phyloP scores from a whole-genome alignment of 768 basidiomycete species.

The Cyclocybe aegerita region DNA sequence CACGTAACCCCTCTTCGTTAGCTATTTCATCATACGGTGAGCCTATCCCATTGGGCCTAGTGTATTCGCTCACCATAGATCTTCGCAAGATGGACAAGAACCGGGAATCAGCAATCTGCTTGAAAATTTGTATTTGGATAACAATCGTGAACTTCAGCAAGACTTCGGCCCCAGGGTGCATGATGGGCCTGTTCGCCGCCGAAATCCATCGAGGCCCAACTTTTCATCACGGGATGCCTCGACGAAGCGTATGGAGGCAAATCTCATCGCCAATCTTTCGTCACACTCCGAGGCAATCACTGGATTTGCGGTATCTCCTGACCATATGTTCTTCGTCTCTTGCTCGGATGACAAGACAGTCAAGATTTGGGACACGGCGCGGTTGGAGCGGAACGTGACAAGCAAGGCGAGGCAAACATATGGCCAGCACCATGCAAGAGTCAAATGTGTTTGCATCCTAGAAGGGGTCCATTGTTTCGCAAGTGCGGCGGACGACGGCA shows the following conservation, averaged over 20 bases:
- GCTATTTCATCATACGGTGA: slow-evolving; percentile 75
- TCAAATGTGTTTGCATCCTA: slow-evolving; percentile 73
- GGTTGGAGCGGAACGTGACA: slow-evolving; percentile 17
- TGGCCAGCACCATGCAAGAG: slow-evolving; percentile 56
- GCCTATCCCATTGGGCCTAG: slow-evolving; percentile 14
- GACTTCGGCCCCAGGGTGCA: slow-evolving; percentile 92
- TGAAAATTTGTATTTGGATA: slow-evolving; percentile 88
- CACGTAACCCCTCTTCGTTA: slow-evolving; percentile 50
- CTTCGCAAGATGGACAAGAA: slow-evolving; percentile 79
- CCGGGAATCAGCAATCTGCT: slow-evolving; percentile 85
- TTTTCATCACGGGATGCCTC: slow-evolving; percentile 66
- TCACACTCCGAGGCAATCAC: slow-evolving; percentile 83
- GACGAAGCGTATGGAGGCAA: slow-evolving; percentile 66
- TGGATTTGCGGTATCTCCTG: slow-evolving; percentile 83
- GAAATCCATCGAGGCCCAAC: slow-evolving; percentile 68
- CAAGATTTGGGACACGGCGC: slow-evolving; percentile 88
- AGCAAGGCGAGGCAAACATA: slow-evolving; percentile 61
- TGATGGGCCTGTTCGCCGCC: slow-evolving; percentile 76
- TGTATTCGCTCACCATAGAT: neutral
- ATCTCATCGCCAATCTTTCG: slow-evolving; percentile 78
- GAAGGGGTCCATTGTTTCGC: slow-evolving; percentile 90
- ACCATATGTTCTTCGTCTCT: slow-evolving; percentile 93
- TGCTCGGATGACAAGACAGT: slow-evolving; percentile 93
- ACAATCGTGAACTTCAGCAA: slow-evolving; percentile 77
- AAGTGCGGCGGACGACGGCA: slow-evolving; percentile 82